Conservation (phyloP, 1,284 basidiomycete genomes). For the Anthracocystis walkeri region DNA sequence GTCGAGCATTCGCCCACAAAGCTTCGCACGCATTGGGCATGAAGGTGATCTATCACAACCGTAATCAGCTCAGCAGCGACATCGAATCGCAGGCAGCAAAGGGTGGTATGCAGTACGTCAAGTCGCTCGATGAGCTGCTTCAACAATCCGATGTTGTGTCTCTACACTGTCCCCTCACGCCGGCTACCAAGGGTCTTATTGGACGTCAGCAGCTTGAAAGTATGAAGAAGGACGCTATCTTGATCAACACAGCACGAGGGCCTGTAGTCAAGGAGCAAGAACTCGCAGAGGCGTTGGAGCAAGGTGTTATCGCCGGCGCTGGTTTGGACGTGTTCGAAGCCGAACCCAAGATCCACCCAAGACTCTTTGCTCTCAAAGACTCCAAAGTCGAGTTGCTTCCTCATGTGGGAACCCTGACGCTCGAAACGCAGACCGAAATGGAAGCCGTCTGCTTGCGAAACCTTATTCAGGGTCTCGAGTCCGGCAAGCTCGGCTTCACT, state of each 20-base stretch:
- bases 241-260: conserved; percentile 73
- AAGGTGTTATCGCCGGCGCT: conserved; percentile 72
- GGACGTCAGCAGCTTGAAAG: conserved; percentile 66
- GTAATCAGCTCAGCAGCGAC: conserved; percentile 40
- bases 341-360: conserved; percentile 52
- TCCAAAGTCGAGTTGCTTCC: conserved; percentile 57
- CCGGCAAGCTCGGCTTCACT: conserved; percentile 62
- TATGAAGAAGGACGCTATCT: conserved; percentile 70
- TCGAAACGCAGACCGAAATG: conserved; percentile 69
- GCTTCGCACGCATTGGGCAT: conserved; percentile 61
- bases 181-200: conserved; percentile 70
- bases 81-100: conserved; percentile 65
- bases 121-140: conserved; percentile 70
- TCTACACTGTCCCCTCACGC: conserved; percentile 72
- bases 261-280: conserved; percentile 71
- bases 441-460: conserved; percentile 68
- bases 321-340: conserved; percentile 84
- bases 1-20: conserved; percentile 59
- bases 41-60: conserved; percentile 64
- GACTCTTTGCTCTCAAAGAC: conserved; percentile 45
- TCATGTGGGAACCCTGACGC: conserved; percentile 65
- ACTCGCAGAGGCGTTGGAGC: conserved; percentile 56
- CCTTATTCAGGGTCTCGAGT: conserved; percentile 61
- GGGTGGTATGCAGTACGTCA: conserved; percentile 57
- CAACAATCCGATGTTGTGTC: conserved; percentile 71